Evolutionary conservation across 225 moss, liverwort and hornwort genomes (phyloP).

Genomic region (Physcomitrellopsis africana): DNA sequence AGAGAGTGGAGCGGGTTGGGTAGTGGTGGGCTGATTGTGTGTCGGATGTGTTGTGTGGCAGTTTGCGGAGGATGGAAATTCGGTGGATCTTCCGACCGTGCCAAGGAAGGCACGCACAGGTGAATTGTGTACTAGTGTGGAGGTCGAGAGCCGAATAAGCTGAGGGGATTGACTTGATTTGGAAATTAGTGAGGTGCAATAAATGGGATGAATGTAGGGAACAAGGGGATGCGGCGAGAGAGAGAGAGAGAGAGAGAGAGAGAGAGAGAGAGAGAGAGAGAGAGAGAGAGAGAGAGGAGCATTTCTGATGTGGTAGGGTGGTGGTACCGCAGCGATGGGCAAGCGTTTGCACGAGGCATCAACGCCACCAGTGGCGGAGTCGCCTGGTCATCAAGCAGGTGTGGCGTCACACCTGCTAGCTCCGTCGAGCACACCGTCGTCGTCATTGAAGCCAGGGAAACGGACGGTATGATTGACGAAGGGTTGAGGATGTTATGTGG

Average conservation of each 20-base stretch:
- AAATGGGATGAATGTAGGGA: too few relatives aligned
- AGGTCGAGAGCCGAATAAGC: not conserved
- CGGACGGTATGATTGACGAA: not conserved
- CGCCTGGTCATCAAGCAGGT: conserved; percentile 37
- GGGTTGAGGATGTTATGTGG: not conserved
- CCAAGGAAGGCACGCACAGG: conserved; percentile 89
- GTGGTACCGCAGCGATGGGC: conserved; percentile 61
- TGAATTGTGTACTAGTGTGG: not conserved
- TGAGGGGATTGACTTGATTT: not conserved
- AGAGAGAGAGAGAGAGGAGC: not conserved
- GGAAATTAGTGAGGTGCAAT: not conserved
- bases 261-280: not conserved
- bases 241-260: too few relatives aligned
- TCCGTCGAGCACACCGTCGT: conserved; percentile 59
- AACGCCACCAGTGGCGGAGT: conserved; percentile 42
- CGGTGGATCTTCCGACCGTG: conserved; percentile 78
- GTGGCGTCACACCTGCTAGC: conserved; percentile 41
- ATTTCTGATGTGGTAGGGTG: conserved; percentile 6
- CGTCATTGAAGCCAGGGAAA: conserved; percentile 44
- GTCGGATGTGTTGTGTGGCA: conserved; percentile 44
- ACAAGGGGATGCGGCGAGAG: too few relatives aligned
- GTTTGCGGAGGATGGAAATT: conserved; percentile 76
- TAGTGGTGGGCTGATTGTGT: not conserved
- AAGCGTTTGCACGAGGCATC: conserved; percentile 80
- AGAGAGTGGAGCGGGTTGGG: not conserved